Evolutionary conservation across 164 flowering plant genomes (phyloP), one percentile per base, ranked within the genome.

Genomic region (Chimonanthus praecox): DNA sequence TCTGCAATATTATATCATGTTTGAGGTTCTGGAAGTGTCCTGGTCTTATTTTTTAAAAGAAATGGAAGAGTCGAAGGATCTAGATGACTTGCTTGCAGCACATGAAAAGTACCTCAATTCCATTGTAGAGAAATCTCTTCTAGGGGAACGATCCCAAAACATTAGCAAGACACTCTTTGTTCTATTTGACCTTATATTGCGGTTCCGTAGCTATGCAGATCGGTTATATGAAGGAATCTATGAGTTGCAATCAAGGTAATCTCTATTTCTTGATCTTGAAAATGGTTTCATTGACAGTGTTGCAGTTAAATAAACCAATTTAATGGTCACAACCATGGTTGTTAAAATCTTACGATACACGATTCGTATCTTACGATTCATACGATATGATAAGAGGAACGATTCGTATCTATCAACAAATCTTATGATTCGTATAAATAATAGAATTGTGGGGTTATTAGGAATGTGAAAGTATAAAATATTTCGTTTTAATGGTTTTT

Each of bases 21-120:
- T 96, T 89, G 99, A 96, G 81, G 99, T 96, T 44, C 81, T 96
- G 84, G 99, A 96, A 84, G 97, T 89, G 15, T 96, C 99, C 61
- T 96, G 99, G 99, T 91, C 97, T 63, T 72, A 86, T 69, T 87
- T 96, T 71, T 89, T 82, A 15, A 81, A 85, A 73, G 98, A 92
- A 84, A 89, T 96, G 94, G 98, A 91, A 75, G 85, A 74, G 50
- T 92, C 97, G 51, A 87, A 87, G 79, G 98, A 96, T 83, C 91
- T 96, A 72, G 99, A 96, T 85, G 98, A 91, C 82, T 82, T 96
- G 46, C 94, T 94, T 73, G 89, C 84, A 21, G 99, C 99, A 67
- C 99, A 96, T 84, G 97, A 94, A 68, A 92, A 91, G 79, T 96
- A 96, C 75, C 96, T 96, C 7, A 82, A 82, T 73, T 90, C 99